phyloP scores from a whole-genome alignment of 2,329 filamentous ascomycete genomes.

The Ciborinia camelliae region DNA sequence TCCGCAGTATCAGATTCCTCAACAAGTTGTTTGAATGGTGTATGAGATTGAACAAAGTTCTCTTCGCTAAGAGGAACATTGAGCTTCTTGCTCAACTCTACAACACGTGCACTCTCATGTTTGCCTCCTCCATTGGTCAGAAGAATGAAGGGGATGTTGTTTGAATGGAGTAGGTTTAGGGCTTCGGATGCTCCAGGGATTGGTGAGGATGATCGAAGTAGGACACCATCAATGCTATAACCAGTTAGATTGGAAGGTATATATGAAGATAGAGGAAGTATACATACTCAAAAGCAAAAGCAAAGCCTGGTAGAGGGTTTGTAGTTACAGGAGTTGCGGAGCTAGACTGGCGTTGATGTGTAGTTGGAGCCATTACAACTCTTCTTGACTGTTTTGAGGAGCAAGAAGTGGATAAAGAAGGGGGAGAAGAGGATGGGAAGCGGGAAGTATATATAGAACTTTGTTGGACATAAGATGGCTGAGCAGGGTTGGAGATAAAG shows the following conservation, averaged over 20 bases:
- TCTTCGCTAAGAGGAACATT: slow-evolving; percentile 60
- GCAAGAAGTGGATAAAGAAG: background rate
- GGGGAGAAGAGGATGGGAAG: background rate
- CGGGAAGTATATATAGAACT: slow-evolving; percentile 12
- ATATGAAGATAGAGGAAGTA: background rate
- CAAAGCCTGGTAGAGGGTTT: slow-evolving; percentile 41
- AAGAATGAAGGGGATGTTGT: slow-evolving; percentile 85
- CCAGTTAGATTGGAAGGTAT: slow-evolving; percentile 12
- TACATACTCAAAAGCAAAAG: slow-evolving; percentile 55
- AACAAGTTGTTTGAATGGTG: slow-evolving; percentile 74
- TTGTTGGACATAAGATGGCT: background rate
- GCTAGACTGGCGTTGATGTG: slow-evolving; percentile 9
- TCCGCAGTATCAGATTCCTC: slow-evolving; percentile 52
- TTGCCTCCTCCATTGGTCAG: slow-evolving; percentile 94
- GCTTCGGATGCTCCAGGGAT: slow-evolving; percentile 75
- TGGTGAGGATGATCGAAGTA: slow-evolving; percentile 75
- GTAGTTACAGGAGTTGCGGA: slow-evolving; percentile 5
- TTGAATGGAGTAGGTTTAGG: slow-evolving; percentile 66
- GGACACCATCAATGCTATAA: slow-evolving; percentile 76
- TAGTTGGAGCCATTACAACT: slow-evolving; percentile 6
- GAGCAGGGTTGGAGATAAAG: slow-evolving; percentile 2
- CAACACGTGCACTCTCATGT: slow-evolving; percentile 69
- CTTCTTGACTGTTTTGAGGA: background rate
- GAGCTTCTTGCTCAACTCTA: slow-evolving; percentile 65
- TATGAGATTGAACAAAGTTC: slow-evolving; percentile 87